These are phyloP conservation scores for Tylopilus sp. DNA, from an alignment of 768 basidiomycete genomes.

Conservation along the genomic window DNA sequence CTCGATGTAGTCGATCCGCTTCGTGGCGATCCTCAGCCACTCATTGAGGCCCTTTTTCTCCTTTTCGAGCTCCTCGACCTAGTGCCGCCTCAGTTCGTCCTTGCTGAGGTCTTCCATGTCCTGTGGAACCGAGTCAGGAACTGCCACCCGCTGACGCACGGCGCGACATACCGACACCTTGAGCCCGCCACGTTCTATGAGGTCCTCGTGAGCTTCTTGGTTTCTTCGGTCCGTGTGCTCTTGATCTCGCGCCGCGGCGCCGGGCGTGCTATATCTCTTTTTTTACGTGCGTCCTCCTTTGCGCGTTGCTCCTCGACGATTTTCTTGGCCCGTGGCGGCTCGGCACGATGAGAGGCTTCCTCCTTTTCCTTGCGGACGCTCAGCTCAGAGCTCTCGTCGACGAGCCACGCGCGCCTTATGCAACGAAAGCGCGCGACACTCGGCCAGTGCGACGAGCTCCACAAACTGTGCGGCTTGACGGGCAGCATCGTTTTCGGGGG, in stretches of 20 bases:
- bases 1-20: constrained; percentile 93
- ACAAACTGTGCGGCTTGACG: constrained; percentile 53
- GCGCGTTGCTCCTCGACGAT: constrained; percentile 62
- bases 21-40: constrained; percentile 74
- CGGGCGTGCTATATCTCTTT: constrained; percentile 82
- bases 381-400: constrained; percentile 77
- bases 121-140: too few species aligned
- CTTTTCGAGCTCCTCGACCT: constrained; percentile 94
- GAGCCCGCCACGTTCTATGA: constrained; percentile 77
- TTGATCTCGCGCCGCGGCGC: constrained; percentile 66
- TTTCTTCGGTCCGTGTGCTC: constrained; percentile 59
- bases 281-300: constrained; percentile 55
- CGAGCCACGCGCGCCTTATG: constrained; percentile 77
- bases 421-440: constrained; percentile 70
- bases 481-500: too few species aligned
- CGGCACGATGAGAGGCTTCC: too few species aligned
- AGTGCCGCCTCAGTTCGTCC: constrained; percentile 79
- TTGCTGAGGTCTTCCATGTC: too few species aligned
- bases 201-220: constrained; percentile 79
- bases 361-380: too few species aligned
- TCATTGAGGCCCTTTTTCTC: constrained; percentile 88
- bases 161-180: constrained; percentile 58
- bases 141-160: too few species aligned
- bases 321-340: constrained; percentile 59
- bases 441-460: constrained; percentile 60